Base-by-base conservation (phyloP, 176 grass and related monocot genomes). In the Elaeis guineensis region DNA sequence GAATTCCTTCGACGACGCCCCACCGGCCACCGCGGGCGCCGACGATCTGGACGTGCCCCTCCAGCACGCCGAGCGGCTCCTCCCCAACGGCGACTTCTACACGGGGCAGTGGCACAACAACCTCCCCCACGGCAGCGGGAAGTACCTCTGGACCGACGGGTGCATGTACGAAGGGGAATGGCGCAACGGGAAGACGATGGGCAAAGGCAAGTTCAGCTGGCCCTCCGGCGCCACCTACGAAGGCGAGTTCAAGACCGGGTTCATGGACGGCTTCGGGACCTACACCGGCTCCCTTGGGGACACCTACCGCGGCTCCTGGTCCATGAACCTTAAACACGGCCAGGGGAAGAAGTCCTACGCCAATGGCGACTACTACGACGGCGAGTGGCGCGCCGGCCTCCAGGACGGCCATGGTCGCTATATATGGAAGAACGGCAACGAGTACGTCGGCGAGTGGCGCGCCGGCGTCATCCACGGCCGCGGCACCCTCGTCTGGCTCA, bases 161-260 rank as follows among this genome's bases (percentile, higher is more conserved):
- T 85, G 89, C 75, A 79, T 95, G 89, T 95, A 95, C 62, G 84
- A 85, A 72, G 84, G 89, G 3, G 61, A 77, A 0, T 95, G 89
- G 89, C 71, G 71, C 4, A 51, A 63, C 17, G 89, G 89, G 0
- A 80, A 74, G 35, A 81, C 84, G 0, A 79, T 73, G 3, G 89
- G 89, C 0, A 83, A 77, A 11, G 89, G 89, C 44, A 95, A 88
- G 75, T 95, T 89, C 63, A 85, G 80, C 2, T 89, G 89, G 81
- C 72, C 89, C 17, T 89, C 81, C 0, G 89, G 89, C 17, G 89
- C 89, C 20, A 87, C 77, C 32, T 93, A 93, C 75, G 89, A 93
- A 72, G 89, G 89, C 18, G 89, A 86, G 51, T 69, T 90, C 55
- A 71, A 72, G 57, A 62, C 68, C 14, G 87, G 87, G 3, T 82